These are phyloP conservation scores for Carex myosuroides DNA, from an alignment of 176 grass and related monocot genomes.

Conservation along the genomic window DNA sequence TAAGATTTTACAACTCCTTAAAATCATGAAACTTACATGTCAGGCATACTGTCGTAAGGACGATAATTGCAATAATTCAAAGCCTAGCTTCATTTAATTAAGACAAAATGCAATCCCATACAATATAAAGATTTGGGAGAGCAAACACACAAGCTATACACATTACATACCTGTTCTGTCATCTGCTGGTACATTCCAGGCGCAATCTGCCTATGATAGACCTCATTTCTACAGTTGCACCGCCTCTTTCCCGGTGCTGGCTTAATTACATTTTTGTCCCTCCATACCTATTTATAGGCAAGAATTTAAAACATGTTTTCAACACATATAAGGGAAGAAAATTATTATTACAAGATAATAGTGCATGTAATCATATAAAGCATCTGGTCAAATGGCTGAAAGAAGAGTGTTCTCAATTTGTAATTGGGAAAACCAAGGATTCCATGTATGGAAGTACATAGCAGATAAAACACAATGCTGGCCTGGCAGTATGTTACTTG, in stretches of 20 bases:
- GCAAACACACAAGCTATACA: not conserved
- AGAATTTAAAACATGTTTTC: not conserved
- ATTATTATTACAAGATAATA: not conserved
- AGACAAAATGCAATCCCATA: not conserved
- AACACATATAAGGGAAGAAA: not conserved
- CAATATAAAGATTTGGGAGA: not conserved
- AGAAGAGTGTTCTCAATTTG: not conserved
- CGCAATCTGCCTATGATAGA: constrained; percentile 94
- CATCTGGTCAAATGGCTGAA: not conserved
- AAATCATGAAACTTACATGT: not conserved
- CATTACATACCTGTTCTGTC: constrained; percentile 71
- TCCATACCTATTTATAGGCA: constrained; percentile 55
- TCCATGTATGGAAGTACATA: not conserved
- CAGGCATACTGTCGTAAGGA: not conserved
- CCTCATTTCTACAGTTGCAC: constrained; percentile 98
- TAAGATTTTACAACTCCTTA: not conserved
- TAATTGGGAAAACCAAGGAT: not conserved
- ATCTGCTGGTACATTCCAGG: constrained; percentile 99
- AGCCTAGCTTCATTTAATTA: not conserved
- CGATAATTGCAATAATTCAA: not conserved
- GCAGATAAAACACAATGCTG: not conserved
- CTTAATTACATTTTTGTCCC: constrained; percentile 96
- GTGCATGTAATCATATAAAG: not conserved
- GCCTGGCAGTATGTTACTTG: not conserved
- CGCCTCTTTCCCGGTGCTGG: constrained; percentile 79